These are phyloP conservation scores for Xylaria sp. DNA, from an alignment of 2,329 filamentous ascomycete species.

Conservation along the genomic window DNA sequence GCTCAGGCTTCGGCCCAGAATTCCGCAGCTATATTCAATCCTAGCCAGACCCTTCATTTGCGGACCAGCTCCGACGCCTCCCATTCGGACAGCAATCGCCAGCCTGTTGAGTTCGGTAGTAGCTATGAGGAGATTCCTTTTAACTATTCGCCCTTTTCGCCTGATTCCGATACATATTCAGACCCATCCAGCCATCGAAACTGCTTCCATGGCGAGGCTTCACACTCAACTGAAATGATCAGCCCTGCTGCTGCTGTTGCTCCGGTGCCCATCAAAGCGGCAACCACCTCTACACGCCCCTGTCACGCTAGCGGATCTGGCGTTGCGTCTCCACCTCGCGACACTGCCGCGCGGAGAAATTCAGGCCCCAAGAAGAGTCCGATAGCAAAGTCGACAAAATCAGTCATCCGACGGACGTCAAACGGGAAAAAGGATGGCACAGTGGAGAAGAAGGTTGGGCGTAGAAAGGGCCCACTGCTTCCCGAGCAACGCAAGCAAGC, in stretches of 20 bases:
- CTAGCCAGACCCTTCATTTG: conserved; percentile 88
- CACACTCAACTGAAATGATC: conserved; percentile 66
- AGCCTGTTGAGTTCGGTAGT: conserved; percentile 72
- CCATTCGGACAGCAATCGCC: conserved; percentile 72
- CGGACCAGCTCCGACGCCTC: conserved; percentile 89
- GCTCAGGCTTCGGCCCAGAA: conserved; percentile 62
- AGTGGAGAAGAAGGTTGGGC: conserved; percentile 90
- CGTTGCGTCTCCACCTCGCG: conserved; percentile 66
- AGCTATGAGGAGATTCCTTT: conserved; percentile 86
- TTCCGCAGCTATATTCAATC: conserved; percentile 84
- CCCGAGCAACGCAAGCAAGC: conserved; percentile 97
- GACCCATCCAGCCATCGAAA: conserved; percentile 71
- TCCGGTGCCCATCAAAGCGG: conserved; percentile 75
- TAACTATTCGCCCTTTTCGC: conserved; percentile 83
- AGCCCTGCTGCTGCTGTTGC: conserved; percentile 75
- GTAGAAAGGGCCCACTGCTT: conserved; percentile 87
- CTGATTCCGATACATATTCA: conserved; percentile 79
- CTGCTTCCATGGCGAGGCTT: conserved; percentile 68
- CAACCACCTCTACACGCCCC: conserved; percentile 67
- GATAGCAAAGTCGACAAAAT: conserved; percentile 83
- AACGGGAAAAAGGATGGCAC: conserved; percentile 81
- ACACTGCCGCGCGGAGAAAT: conserved; percentile 73
- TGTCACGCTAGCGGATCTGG: conserved; percentile 70
- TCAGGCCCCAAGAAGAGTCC: conserved; percentile 80
- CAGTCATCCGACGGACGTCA: conserved; percentile 82